phyloP scores from a whole-genome alignment of 768 basidiomycete genomes.

The Tubosaeta brunneosetosa region DNA sequence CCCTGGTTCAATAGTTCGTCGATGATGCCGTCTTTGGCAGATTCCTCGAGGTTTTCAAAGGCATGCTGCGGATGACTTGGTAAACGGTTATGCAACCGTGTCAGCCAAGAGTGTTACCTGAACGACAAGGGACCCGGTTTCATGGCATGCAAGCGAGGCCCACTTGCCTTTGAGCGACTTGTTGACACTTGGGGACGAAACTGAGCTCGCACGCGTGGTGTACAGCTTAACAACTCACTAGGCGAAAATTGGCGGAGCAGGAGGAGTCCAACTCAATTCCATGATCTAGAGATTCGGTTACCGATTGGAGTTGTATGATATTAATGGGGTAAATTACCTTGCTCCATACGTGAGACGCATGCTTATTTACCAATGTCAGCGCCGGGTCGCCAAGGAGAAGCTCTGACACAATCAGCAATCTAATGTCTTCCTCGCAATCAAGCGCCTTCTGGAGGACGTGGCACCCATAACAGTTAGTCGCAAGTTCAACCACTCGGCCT shows the following conservation, averaged over 20 bases:
- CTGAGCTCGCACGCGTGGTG: neutral
- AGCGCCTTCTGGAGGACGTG: slow-evolving; percentile 88
- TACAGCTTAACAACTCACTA: slow-evolving; percentile 49
- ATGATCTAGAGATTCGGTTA: slow-evolving; percentile 56
- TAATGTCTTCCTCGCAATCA: slow-evolving; percentile 85
- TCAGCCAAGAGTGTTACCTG: slow-evolving; percentile 45
- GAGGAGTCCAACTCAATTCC: slow-evolving; percentile 84
- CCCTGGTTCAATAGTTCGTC: slow-evolving; percentile 80
- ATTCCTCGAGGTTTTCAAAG: slow-evolving; percentile 80
- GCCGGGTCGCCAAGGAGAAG: slow-evolving; percentile 81
- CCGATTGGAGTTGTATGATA: neutral
- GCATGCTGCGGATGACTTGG: slow-evolving; percentile 51
- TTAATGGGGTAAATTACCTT: slow-evolving; percentile 45
- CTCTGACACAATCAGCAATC: slow-evolving; percentile 79
- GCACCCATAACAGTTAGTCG: slow-evolving; percentile 86
- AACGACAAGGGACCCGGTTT: slow-evolving; percentile 84
- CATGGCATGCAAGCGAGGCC: slow-evolving; percentile 86
- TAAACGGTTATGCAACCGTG: neutral
- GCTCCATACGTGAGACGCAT: slow-evolving; percentile 90
- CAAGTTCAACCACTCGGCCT: slow-evolving; percentile 79
- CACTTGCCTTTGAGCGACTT: slow-evolving; percentile 84
- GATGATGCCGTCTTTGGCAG: slow-evolving; percentile 79
- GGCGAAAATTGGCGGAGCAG: slow-evolving; percentile 83
- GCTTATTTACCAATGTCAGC: slow-evolving; percentile 83
- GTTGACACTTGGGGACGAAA: slow-evolving; percentile 56